Percentiles rank a stretch among this genome's conserved stretches.
Conservation (phyloP, 768 basidiomycete genomes). For the Termitomyces sp. region DNA sequence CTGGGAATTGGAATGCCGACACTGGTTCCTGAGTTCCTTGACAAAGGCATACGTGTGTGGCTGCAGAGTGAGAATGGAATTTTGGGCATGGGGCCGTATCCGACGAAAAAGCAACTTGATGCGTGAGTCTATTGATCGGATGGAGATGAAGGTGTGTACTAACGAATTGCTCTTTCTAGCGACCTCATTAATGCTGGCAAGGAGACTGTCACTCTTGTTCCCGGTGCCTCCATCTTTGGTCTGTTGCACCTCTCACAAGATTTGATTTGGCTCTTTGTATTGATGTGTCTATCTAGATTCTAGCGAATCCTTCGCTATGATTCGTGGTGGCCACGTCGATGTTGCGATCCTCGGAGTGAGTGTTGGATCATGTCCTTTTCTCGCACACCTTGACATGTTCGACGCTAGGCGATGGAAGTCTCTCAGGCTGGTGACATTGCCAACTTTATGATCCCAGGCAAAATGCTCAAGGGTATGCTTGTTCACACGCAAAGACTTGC, state of each 20-base stretch:
- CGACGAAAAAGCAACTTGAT: slow-evolving; percentile 72
- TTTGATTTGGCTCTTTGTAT: not conserved
- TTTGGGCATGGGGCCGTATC: slow-evolving; percentile 88
- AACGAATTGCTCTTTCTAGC: slow-evolving; percentile 28
- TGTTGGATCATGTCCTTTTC: slow-evolving; percentile 56
- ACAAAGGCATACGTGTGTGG: slow-evolving; percentile 76
- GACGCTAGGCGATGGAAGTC: slow-evolving; percentile 83
- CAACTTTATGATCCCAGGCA: slow-evolving; percentile 98
- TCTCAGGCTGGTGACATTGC: slow-evolving; percentile 91
- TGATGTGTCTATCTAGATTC: slow-evolving; percentile 51
- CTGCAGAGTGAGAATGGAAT: slow-evolving; percentile 90
- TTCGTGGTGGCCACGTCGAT: slow-evolving; percentile 93
- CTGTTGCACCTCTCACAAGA: slow-evolving; percentile 17
- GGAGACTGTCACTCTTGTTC: slow-evolving; percentile 88
- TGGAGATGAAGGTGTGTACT: not conserved
- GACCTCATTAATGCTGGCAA: slow-evolving; percentile 95
- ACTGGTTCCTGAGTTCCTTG: slow-evolving; percentile 75
- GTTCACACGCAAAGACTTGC: not conserved
- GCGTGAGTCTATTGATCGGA: slow-evolving; percentile 45
- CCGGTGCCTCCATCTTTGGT: slow-evolving; percentile 91
- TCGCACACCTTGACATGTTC: not conserved
- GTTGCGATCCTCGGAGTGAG: slow-evolving; percentile 89
- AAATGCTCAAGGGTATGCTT: slow-evolving; percentile 70
- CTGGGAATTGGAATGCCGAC: slow-evolving; percentile 92
- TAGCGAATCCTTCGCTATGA: slow-evolving; percentile 94